Evolutionary conservation across 345 rosid species (phyloP).

Genomic region (Eucalyptus caleyi): DNA sequence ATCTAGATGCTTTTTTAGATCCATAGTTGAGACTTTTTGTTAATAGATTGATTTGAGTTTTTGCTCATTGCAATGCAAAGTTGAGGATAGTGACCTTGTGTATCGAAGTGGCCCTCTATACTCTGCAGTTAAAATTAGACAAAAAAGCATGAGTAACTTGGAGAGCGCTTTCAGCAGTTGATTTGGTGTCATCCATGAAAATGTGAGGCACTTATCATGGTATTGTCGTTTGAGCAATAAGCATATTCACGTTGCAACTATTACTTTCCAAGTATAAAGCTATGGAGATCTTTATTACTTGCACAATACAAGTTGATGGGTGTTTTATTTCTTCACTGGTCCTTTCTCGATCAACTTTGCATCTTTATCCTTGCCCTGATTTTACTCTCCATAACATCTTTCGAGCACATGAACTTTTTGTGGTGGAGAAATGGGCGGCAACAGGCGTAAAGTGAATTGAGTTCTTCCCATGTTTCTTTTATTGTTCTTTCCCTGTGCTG

Average conservation of each 20-base stretch:
- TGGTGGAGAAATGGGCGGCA: not conserved
- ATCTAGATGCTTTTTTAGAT: no score
- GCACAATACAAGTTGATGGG: not conserved
- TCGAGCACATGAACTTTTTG: not conserved
- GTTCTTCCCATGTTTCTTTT: no score
- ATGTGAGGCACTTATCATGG: no score
- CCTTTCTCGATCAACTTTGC: no score
- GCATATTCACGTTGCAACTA: not conserved
- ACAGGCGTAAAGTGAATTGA: not conserved
- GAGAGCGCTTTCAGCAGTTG: no score
- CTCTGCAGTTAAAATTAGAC: not conserved
- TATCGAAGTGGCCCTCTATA: not conserved
- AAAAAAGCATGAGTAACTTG: not conserved
- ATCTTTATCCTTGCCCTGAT: no score
- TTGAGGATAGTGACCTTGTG: not conserved
- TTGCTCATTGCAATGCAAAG: not conserved
- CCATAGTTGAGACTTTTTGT: no score
- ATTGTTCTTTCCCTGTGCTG: not conserved
- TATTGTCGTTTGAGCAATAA: no score
- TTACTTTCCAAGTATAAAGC: not conserved
- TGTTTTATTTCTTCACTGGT: not conserved
- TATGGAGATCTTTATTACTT: no score
- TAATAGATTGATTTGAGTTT: no score
- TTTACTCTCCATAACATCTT: not conserved
- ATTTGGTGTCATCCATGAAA: no score